A percentile compares a stretch with the other conserved stretches of the same genome.
Evolutionary conservation across 2,329 filamentous ascomycete genomes (phyloP).

Genomic region (Neocucurbitaria cava): DNA sequence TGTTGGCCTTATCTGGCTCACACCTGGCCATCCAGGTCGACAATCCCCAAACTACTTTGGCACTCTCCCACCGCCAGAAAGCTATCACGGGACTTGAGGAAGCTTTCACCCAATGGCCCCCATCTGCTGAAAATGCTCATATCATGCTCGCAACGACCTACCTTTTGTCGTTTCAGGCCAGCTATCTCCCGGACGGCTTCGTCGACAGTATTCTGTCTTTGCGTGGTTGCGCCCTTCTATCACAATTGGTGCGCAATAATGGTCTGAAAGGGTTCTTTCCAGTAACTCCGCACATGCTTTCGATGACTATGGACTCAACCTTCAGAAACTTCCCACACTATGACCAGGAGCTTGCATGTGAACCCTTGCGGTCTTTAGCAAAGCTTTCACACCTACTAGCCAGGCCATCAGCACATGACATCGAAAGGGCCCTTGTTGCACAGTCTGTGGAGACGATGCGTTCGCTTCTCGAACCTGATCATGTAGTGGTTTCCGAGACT

Average conservation of each 20-base stretch:
- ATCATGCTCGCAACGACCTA: slow-evolving; percentile 34
- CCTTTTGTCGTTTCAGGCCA: slow-evolving; percentile 26
- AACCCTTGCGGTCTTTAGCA: slow-evolving; percentile 19
- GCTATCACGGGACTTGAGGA: slow-evolving; percentile 30
- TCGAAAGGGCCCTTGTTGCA: slow-evolving; percentile 22
- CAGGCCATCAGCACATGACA: not conserved
- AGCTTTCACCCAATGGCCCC: slow-evolving; percentile 30
- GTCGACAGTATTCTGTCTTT: slow-evolving; percentile 28
- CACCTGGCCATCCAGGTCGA: slow-evolving; percentile 26
- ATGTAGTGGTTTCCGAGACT: not conserved
- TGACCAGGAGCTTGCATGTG: slow-evolving; percentile 13
- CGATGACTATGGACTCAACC: slow-evolving; percentile 6
- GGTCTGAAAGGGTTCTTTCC: slow-evolving; percentile 20
- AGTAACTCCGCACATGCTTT: slow-evolving; percentile 10
- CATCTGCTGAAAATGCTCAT: slow-evolving; percentile 28
- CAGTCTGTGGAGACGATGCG: slow-evolving; percentile 17
- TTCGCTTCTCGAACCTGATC: slow-evolving; percentile 12
- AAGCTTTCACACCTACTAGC: slow-evolving; percentile 7
- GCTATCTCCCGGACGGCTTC: slow-evolving; percentile 26
- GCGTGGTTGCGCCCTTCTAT: slow-evolving; percentile 26
- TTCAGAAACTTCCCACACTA: slow-evolving; percentile 16
- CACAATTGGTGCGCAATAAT: slow-evolving; percentile 21
- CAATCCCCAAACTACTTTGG: slow-evolving; percentile 6
- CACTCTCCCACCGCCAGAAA: slow-evolving; percentile 27
- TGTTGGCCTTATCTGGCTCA: slow-evolving; percentile 33